phyloP scores from a whole-genome alignment of 2,329 filamentous ascomycete genomes.

The Amphichorda felina region DNA sequence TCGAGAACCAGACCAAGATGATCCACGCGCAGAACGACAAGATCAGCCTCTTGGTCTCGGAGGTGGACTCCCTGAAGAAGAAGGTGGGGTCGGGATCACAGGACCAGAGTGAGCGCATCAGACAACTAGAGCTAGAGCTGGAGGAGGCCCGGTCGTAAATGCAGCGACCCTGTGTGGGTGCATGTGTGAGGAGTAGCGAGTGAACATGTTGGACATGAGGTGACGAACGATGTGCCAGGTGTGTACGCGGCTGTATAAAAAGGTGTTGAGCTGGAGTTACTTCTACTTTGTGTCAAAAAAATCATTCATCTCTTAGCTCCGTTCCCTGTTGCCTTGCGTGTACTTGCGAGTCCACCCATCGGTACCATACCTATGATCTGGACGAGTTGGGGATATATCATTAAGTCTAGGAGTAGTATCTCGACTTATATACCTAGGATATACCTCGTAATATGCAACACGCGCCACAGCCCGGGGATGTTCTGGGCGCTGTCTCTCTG shows the following conservation, averaged over 20 bases:
- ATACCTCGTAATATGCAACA: too few relatives aligned
- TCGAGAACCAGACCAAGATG: constrained; percentile 67
- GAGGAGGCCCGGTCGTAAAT: constrained; percentile 47
- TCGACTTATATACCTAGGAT: too few relatives aligned
- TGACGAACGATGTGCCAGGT: not conserved
- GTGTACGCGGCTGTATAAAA: not conserved
- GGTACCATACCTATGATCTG: too few relatives aligned
- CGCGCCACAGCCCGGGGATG: too few relatives aligned
- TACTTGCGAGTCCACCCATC: too few relatives aligned
- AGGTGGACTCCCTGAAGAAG: constrained; percentile 74
- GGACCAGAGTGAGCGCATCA: constrained; percentile 56
- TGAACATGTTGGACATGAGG: not conserved
- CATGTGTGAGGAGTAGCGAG: not conserved
- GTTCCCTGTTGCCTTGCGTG: too few relatives aligned
- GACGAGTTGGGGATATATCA: too few relatives aligned
- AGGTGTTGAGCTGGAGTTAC: not conserved
- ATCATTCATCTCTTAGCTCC: too few relatives aligned
- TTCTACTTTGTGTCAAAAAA: too few relatives aligned
- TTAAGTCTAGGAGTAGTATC: too few relatives aligned
- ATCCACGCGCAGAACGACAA: constrained; percentile 69
- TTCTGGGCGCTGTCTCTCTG: too few relatives aligned
- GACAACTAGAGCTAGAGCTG: constrained; percentile 55
- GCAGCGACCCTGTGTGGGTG: not conserved
- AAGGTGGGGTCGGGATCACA: constrained; percentile 47
- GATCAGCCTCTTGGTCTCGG: constrained; percentile 55